Evolutionary conservation across 345 rosid species (phyloP).

Genomic region (Erysimum cheiranthoides): DNA sequence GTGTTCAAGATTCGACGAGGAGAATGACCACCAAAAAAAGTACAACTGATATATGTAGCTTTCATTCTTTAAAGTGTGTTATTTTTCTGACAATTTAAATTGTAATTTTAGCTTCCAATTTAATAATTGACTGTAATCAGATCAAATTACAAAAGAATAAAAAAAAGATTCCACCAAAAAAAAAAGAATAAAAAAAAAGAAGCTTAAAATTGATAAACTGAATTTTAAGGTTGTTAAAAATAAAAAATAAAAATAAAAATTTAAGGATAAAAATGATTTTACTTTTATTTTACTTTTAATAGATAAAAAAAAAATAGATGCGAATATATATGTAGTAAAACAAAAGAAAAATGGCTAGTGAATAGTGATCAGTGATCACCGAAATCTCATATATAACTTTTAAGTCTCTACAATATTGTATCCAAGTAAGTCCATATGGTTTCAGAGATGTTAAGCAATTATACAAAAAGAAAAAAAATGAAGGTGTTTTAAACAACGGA

Average conservation of each 20-base stretch:
- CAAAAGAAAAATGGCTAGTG: not conserved
- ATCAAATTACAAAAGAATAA: not conserved
- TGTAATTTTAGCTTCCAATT: not conserved
- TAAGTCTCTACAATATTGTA: not conserved
- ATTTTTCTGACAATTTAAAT: not conserved
- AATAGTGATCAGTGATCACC: not conserved
- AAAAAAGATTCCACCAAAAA: too few relatives aligned
- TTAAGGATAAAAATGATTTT: slow-evolving; percentile 2
- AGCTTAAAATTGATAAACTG: not conserved
- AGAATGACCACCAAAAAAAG: not conserved
- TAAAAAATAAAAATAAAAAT: too few relatives aligned
- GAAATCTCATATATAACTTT: not conserved
- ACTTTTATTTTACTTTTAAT: not conserved
- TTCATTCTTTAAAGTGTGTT: not conserved
- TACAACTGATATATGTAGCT: not conserved
- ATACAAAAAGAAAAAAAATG: not conserved
- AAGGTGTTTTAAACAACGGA: too few relatives aligned
- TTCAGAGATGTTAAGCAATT: not conserved
- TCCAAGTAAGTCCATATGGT: not conserved
- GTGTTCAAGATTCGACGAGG: slow-evolving; percentile 18
- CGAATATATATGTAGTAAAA: not conserved
- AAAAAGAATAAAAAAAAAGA: too few relatives aligned
- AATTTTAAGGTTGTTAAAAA: too few relatives aligned
- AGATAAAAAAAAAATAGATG: not conserved
- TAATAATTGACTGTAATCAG: not conserved